Evolutionary conservation across 2,329 filamentous ascomycete genomes (phyloP).

Genomic region (Pezicula carpinea): DNA sequence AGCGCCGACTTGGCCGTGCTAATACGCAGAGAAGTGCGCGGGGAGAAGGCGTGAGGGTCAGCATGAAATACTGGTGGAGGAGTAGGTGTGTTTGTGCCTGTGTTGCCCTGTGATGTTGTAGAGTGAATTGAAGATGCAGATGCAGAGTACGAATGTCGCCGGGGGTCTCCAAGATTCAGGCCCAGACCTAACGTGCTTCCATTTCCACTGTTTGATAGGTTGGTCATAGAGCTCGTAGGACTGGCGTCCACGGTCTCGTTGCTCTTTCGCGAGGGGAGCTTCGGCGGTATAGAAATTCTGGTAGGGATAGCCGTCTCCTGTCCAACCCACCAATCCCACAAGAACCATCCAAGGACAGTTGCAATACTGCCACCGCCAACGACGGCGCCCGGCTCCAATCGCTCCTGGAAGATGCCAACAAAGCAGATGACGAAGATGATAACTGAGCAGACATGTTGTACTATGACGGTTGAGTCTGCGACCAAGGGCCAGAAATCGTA

Average conservation of each 20-base stretch:
- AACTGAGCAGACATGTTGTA: slow-evolving; percentile 94
- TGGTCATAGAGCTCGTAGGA: slow-evolving; percentile 23
- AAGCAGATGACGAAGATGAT: slow-evolving; percentile 94
- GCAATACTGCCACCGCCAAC: slow-evolving; percentile 79
- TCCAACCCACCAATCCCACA: slow-evolving; percentile 90
- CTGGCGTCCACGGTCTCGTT: slow-evolving; percentile 18
- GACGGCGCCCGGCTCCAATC: slow-evolving; percentile 84
- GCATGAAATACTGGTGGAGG: slow-evolving; percentile 12
- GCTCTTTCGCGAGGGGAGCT: slow-evolving; percentile 22
- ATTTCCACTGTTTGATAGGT: slow-evolving; percentile 13
- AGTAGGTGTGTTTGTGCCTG: slow-evolving; percentile 27
- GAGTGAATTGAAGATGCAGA: slow-evolving; percentile 54
- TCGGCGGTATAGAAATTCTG: slow-evolving; percentile 26
- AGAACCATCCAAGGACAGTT: slow-evolving; percentile 80
- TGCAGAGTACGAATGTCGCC: slow-evolving; percentile 43
- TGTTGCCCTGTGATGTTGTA: slow-evolving; percentile 18
- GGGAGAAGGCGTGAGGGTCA: slow-evolving; percentile 19
- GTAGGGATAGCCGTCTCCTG: slow-evolving; percentile 40
- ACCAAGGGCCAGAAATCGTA: slow-evolving; percentile 99
- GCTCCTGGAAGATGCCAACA: slow-evolving; percentile 79
- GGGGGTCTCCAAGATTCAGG: slow-evolving; percentile 25
- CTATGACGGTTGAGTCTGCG: slow-evolving; percentile 90
- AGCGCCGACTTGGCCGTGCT: slow-evolving; percentile 88
- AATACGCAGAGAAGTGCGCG: slow-evolving; percentile 55
- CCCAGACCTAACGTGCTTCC: slow-evolving; percentile 31